These are phyloP conservation scores for Dactylellina haptotyla DNA, from an alignment of 2,329 filamentous ascomycete species.

Conservation along the genomic window DNA sequence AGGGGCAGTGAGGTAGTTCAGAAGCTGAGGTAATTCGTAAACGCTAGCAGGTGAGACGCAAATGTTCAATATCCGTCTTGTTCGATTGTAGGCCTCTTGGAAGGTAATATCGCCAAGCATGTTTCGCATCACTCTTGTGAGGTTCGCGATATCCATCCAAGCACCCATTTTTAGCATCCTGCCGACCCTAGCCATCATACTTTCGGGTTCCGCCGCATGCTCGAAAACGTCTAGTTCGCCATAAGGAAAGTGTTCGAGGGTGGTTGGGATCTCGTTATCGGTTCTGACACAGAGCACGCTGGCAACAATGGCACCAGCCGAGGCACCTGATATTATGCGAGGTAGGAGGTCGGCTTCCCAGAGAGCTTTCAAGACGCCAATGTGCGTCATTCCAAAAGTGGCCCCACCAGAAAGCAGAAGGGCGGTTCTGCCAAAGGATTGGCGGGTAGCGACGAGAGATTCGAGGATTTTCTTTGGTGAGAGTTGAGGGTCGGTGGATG, in stretches of 20 bases:
- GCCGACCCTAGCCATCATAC: slow-evolving; percentile 74
- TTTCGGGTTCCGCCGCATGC: slow-evolving; percentile 69
- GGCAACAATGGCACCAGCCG: slow-evolving; percentile 86
- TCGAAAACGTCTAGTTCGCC: slow-evolving; percentile 86
- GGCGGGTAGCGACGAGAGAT: slow-evolving; percentile 75
- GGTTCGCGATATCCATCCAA: slow-evolving; percentile 83
- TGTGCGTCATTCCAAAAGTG: slow-evolving; percentile 91
- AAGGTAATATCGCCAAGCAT: slow-evolving; percentile 91
- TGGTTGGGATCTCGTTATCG: slow-evolving; percentile 77
- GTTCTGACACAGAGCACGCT: slow-evolving; percentile 80
- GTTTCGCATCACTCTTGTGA: slow-evolving; percentile 81
- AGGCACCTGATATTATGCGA: slow-evolving; percentile 86
- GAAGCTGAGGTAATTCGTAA: slow-evolving; percentile 83
- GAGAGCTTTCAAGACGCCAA: slow-evolving; percentile 84
- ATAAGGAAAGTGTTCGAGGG: slow-evolving; percentile 77
- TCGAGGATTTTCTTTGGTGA: slow-evolving; percentile 69
- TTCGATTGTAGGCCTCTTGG: slow-evolving; percentile 95
- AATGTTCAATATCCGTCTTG: slow-evolving; percentile 89
- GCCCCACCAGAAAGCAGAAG: slow-evolving; percentile 84
- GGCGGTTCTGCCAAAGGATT: slow-evolving; percentile 85
- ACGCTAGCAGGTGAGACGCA: slow-evolving; percentile 83
- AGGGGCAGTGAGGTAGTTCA: slow-evolving; percentile 93
- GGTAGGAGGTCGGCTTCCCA: slow-evolving; percentile 80
- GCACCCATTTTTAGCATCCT: slow-evolving; percentile 81
- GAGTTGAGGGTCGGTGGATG: slow-evolving; percentile 58